Base-by-base conservation (phyloP, 1,284 basidiomycete species). In the Ceratobasidium papillatum region DNA sequence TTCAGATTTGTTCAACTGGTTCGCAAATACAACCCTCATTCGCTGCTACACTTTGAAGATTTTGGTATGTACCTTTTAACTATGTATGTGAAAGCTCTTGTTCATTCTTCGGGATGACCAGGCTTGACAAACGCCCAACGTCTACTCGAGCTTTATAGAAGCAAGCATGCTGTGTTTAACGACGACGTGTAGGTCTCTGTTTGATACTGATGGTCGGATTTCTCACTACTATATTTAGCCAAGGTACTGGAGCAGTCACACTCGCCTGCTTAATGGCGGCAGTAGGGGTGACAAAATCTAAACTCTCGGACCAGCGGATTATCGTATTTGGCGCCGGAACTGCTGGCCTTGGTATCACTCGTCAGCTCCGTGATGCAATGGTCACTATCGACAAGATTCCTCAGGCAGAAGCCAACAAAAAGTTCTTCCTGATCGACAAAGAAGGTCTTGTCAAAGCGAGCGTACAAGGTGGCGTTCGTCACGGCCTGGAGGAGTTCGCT, bases 191-290 rank as follows among this genome's bases (percentile, higher is more conserved):
- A 79, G 9, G 87, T 79, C 3, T 43, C 63, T 61, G 27, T 36
- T n/a, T 49, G 58, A 27, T 64, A 34, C 8, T 51, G n/a, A 61
- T 32, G 27, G 41, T 17, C 2, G n/a, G 12, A 52, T n/a, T 52
- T 45, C 25, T 45, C 32, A 38, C 41, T 30, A 71, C 36, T 74
- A 51, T 27, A 64, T 58, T 80, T 79, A 93, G 92, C 56, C 93
- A 95, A 83, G 94, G 94, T 14, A 95, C 94, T 0, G 93, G 94
- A 1, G 93, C 93, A 0, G 93, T 95, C 17, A 91, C 93, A 0
- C 86, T 94, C n/a, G 88, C 92, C 0, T 89, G 88, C n/a, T 81
- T 93, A 51, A 89, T 92, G 85, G 86, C 92, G 0, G 92, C 91
- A 3, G 87, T 92, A 75, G 88, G 90, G 36, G 89, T 94, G n/a